A percentile compares a stretch with the other conserved stretches of the same genome.
Conservation (phyloP, 2,329 filamentous ascomycete genomes). For the Pseudogymnoascus sp. region DNA sequence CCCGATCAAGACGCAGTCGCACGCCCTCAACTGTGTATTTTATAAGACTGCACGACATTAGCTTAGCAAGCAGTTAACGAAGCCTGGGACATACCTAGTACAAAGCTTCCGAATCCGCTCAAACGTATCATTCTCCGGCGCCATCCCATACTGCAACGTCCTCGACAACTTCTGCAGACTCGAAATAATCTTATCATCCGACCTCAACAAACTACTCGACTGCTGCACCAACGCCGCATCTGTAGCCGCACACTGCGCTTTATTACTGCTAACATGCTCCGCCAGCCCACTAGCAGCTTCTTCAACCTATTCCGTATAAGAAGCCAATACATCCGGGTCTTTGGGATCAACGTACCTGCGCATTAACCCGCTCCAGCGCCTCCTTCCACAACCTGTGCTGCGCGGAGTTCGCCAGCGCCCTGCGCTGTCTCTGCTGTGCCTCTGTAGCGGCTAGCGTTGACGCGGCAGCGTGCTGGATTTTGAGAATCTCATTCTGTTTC, state of each 20-base stretch:
- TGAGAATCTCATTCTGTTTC: conserved; percentile 53
- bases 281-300: conserved; percentile 40
- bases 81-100: too few relatives aligned
- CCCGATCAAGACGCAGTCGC: conserved; percentile 46
- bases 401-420: conserved; percentile 30
- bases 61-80: not conserved
- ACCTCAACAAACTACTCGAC: conserved; percentile 42
- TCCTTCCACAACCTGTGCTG: conserved; percentile 33
- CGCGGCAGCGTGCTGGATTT: conserved; percentile 54
- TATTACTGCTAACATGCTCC: conserved; percentile 40
- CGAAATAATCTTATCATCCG: conserved; percentile 57
- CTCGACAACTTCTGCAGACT: conserved; percentile 59
- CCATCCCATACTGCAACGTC: conserved; percentile 47
- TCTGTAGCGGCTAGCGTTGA: conserved; percentile 41
- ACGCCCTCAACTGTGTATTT: conserved; percentile 49
- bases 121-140: conserved; percentile 44
- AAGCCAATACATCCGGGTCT: not conserved
- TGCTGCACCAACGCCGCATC: conserved; percentile 40
- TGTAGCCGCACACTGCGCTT: conserved; percentile 42
- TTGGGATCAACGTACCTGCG: conserved; percentile 30
- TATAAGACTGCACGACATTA: conserved; percentile 38
- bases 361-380: conserved; percentile 35
- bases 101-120: conserved; percentile 51
- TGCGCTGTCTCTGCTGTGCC: conserved; percentile 29
- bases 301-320: conserved; percentile 34